Evolutionary conservation across 306 rosid genomes (phyloP), one percentile per base, ranked within the genome.

Genomic region (Astragalus membranaceus): DNA sequence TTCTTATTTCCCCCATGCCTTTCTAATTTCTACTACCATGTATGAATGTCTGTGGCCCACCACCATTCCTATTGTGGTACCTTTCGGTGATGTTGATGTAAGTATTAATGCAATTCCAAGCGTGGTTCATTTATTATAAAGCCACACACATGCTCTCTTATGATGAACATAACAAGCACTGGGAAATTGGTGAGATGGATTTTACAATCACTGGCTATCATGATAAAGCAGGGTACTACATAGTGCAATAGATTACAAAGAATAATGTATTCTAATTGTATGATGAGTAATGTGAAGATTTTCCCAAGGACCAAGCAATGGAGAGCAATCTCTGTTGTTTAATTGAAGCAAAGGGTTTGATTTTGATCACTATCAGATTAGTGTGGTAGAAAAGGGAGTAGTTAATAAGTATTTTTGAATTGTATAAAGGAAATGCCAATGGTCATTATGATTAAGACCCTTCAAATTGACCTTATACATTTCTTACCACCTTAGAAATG

Each of bases 11-110:
- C 54, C 67, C 32, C 69, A 30, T 56, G 1, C 30, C 1, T 4
- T 36, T 67, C 23, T 43, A 6, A 55, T 36, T 57, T 57, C 67
- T 65, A 43, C 3, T 20, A 23, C 14, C 13, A 0, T 55, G 71
- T 81, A 84, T 73, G 68, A 54, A 81, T 70, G 78, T 53, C 10
- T 6, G 43, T 75, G 81, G 61, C 81, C 76, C 80, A 65, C 76
- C 80, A 65, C 70, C 76, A 32, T 53, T 67, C 13, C 10, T 10
- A 35, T 14, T 46, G 71, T 47, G 72, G 80, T 60, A 70, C 75
- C 86, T 89, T 89, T 89, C 92, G 96, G 96, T 87, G 96, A 78
- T 74, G 62, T 69, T 52, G 78, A 71, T 70, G 83, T 74, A 54
- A 69, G 71, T 73, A 75, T 63, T 76, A 47, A 52, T 69, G 70